Conservation (phyloP, 2,329 filamentous ascomycete genomes). For the Aspergillus ustus region DNA sequence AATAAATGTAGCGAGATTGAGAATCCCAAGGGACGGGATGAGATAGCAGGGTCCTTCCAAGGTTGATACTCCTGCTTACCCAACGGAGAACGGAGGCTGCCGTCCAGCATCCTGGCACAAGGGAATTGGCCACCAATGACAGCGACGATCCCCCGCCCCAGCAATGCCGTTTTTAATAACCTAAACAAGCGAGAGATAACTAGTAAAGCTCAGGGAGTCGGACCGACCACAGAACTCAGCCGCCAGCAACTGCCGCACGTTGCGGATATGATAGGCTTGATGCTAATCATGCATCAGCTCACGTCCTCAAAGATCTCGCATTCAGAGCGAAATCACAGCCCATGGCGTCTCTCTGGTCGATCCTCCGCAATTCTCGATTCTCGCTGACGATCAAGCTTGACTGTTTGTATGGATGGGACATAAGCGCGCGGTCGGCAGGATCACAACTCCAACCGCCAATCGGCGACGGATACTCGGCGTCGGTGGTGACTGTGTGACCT, state of each 20-base stretch:
- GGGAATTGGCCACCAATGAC: neutral
- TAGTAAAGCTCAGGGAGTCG: neutral
- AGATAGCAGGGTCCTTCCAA: neutral
- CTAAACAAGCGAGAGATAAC: neutral
- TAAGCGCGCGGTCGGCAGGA: slow-evolving; percentile 18
- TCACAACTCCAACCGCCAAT: slow-evolving; percentile 20
- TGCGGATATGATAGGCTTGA: neutral
- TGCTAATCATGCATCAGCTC: neutral
- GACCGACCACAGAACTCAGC: neutral
- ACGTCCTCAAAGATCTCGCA: neutral
- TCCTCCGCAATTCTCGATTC: slow-evolving; percentile 11
- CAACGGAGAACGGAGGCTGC: slow-evolving; percentile 3
- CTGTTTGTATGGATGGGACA: slow-evolving; percentile 12
- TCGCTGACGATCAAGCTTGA: neutral
- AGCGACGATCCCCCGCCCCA: neutral
- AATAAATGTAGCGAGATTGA: neutral
- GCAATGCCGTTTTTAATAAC: neutral
- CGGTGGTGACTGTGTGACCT: slow-evolving; percentile 18
- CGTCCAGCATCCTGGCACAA: neutral
- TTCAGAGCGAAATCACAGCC: neutral
- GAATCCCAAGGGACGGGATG: neutral
- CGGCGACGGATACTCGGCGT: slow-evolving; percentile 5
- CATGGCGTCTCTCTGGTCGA: slow-evolving; percentile 9
- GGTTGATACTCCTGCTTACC: neutral
- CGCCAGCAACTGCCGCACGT: neutral